Percentiles rank a stretch among this genome's conserved stretches.
Conservation (phyloP, 352 stramenopile genomes). For the Stephanocyclus meneghinianus region DNA sequence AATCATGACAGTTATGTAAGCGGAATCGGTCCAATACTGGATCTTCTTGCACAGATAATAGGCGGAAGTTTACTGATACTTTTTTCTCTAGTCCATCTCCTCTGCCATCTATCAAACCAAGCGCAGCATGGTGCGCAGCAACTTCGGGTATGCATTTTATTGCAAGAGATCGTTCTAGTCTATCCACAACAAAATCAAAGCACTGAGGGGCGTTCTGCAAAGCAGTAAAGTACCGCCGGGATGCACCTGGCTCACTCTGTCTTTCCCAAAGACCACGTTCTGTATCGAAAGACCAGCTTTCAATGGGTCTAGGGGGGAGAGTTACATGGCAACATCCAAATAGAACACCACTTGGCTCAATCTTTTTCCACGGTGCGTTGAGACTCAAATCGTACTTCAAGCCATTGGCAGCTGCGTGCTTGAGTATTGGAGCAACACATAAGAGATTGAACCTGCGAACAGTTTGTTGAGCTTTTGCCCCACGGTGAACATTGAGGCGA, state of each 20-base stretch:
- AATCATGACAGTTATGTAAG: conserved; percentile 50
- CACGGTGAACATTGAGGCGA: conserved; percentile 43
- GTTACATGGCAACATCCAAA: conserved; percentile 56
- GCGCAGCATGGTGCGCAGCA: conserved; percentile 55
- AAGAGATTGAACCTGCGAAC: conserved; percentile 54
- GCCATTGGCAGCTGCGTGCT: conserved; percentile 45
- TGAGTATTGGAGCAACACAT: conserved; percentile 49
- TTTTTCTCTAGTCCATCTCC: conserved; percentile 25
- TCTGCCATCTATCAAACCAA: conserved; percentile 41
- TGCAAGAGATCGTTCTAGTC: conserved; percentile 24
- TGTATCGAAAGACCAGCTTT: conserved; percentile 54
- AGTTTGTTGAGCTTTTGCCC: conserved; percentile 48
- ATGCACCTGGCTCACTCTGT: conserved; percentile 40
- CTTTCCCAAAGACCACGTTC: conserved; percentile 46
- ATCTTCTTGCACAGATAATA: conserved; percentile 54
- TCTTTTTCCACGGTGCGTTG: conserved; percentile 31
- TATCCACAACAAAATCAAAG: conserved; percentile 55
- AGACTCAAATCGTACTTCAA: conserved; percentile 46
- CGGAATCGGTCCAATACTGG: conserved; percentile 54
- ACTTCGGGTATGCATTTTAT: conserved; percentile 58
- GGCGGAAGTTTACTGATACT: conserved; percentile 45
- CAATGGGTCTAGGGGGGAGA: conserved; percentile 42
- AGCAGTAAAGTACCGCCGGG: conserved; percentile 47
- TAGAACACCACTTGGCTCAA: conserved; percentile 32
- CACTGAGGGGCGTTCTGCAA: conserved; percentile 45